Base-by-base conservation (phyloP, 257 asterid species). In the Solanum raphanifolium region DNA sequence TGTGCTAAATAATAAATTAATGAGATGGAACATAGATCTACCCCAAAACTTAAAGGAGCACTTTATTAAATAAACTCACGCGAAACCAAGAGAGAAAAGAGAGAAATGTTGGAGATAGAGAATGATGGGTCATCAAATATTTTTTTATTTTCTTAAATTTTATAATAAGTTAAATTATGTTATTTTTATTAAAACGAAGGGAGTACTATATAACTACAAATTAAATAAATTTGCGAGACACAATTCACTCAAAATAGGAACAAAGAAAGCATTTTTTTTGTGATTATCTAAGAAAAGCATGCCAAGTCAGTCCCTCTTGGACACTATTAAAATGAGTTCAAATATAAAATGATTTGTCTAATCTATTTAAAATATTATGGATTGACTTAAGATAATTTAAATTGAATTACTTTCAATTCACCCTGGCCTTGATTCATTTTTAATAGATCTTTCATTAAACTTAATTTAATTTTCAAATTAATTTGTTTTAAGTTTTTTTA, bases 231-330 rank as follows among this genome's bases (percentile, higher is more conserved):
- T 46, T 46, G 20, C 18, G 7, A 46, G 55, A 46, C 7, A 46
- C 5, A 46, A 46, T 46, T 46, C 46, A 39, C 46, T 39, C 46
- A 39, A 39, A 39, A 39, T 39, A 39, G 46, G 13, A 41, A 41
- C 46, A 41, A 41, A 41, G 46, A 41, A 41, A 41, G 4, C 13
- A 10, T 41, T 0, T 41, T 41, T 41, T 41, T 41, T 41, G 48
- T 41, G 48, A 41, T 41, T 41, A 48, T 48, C 60, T 16, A 48
- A 48, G 23, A 48, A 15, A 48, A 48, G 8, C 23, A 48, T 18
- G 3, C 0, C 23, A 48, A 15, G 3, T 48, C 1, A 1, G 9
- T 18, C n/a, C 9, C 10, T 55, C n/a, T 5, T 55, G 0, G 2
- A 52, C 10, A 52, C 62, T 52, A 39, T 55, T 55, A 8, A 18